Evolutionary conservation across 345 rosid species (phyloP), one percentile per base, ranked within the genome.

Genomic region (Cardamine occulta): DNA sequence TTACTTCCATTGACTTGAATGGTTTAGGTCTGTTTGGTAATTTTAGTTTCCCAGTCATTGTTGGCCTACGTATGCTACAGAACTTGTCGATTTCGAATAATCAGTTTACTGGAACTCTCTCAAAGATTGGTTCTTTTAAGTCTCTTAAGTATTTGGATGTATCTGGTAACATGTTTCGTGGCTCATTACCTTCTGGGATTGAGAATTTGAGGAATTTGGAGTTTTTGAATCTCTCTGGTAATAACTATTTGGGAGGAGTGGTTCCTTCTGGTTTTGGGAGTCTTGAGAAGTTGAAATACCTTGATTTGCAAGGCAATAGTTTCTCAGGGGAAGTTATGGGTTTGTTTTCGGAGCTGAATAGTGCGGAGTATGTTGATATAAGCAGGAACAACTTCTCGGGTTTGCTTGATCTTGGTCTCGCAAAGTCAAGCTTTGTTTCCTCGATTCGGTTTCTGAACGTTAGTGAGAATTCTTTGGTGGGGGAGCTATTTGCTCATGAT

Each of bases 321-420:
- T 88, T 91, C 74, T 81, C 86, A 7, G 96, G 97, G 75, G 91
- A 89, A 80, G 81, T 86, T 26, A 88, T 88, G 89, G 59, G 80
- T 74, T 77, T 93, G 63, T 70, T 93, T 24, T 80, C 87, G 7
- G 84, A 82, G 54, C 80, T 93, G 48, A 89, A 62, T 12, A 56
- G 71, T 55, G 85, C 85, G 57, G 82, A 72, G 11, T 78, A 88
- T 69, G 83, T 87, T 2, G 96, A 93, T 61, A 80, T 91, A 11
- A 89, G 97, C 85, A 74, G 82, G 79, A 93, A 93, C 63, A 76
- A 73, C 60, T 88, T 93, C 66, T 82, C 88, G 2, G 98, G 97
- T 74, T 85, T 90, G 28, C 79, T 91, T 76, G 98, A 93, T 78
- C 52, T 89, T 75, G 92, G 85, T 54, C 88, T 87, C 9, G 88